Evolutionary conservation across 805 yeast species (phyloP).

Genomic region (Danielia reshetovae): DNA sequence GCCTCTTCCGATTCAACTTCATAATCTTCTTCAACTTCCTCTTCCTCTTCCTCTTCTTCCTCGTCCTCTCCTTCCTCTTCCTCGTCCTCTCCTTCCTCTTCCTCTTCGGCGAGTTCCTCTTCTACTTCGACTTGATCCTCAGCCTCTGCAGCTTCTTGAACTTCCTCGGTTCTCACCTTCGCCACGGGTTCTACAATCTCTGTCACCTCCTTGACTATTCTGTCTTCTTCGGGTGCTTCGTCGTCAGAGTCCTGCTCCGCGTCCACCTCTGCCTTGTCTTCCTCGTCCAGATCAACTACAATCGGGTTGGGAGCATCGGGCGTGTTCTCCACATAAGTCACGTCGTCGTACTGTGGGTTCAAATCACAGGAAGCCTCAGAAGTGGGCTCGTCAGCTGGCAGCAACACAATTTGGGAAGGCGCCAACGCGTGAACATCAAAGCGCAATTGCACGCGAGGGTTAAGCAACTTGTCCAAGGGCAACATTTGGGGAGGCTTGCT

Average conservation of each 20-base stretch:
- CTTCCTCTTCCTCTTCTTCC: slow-evolving; percentile 1
- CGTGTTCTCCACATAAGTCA: not conserved
- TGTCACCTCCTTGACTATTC: slow-evolving; percentile 1
- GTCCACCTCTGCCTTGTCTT: not conserved
- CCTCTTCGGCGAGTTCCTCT: slow-evolving; percentile 1
- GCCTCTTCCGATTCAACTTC: not conserved
- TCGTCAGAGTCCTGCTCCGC: not conserved
- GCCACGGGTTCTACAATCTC: no score
- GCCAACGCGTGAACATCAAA: slow-evolving; percentile 5
- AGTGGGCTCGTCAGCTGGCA: slow-evolving; percentile 4
- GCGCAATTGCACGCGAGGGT: slow-evolving; percentile 10
- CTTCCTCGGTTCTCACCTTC: no score
- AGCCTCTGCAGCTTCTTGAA: not conserved
- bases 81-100: not conserved
- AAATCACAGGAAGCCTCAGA: slow-evolving; percentile 1
- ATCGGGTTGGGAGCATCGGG: not conserved
- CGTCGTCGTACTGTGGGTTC: not conserved
- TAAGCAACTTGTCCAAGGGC: slow-evolving; percentile 7
- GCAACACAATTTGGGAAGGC: slow-evolving; percentile 5
- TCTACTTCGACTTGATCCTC: no score
- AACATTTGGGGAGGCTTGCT: slow-evolving; percentile 2
- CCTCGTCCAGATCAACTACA: not conserved
- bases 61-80: slow-evolving; percentile 4
- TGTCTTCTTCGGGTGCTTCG: slow-evolving; percentile 4
- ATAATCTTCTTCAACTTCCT: slow-evolving; percentile 1